Conservation (phyloP, 306 rosid genomes). For the Quercus berberidifolia region DNA sequence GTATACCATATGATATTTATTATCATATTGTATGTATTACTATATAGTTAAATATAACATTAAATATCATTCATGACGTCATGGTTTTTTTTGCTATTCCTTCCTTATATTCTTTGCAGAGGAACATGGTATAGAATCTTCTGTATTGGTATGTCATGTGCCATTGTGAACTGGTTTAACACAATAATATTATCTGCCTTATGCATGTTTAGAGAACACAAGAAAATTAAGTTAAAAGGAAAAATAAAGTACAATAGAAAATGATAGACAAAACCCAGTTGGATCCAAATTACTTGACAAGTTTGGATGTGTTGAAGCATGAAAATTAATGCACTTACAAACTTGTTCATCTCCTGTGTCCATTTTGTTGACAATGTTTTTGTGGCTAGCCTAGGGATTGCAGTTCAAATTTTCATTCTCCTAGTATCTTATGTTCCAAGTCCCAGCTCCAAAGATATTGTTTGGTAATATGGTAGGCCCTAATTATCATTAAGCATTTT, state of each 20-base stretch:
- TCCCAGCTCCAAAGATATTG: too few relatives aligned
- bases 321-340: not conserved
- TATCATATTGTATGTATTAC: not conserved
- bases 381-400: too few relatives aligned
- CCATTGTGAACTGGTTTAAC: not conserved
- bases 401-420: too few relatives aligned
- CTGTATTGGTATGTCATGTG: constrained; percentile 34
- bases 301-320: not conserved
- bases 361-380: too few relatives aligned
- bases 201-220: not conserved
- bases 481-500: too few relatives aligned
- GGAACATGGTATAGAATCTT: constrained; percentile 31
- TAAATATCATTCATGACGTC: constrained; percentile 1
- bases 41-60: not conserved
- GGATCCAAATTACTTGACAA: not conserved
- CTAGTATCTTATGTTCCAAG: too few relatives aligned
- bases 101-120: constrained; percentile 24
- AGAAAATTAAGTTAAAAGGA: not conserved
- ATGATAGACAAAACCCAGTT: not conserved
- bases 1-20: too few relatives aligned
- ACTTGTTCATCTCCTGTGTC: not conserved
- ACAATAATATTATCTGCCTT: not conserved
- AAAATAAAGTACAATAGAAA: too few relatives aligned
- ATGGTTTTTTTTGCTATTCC: constrained; percentile 20
- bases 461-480: too few relatives aligned